Evolutionary conservation across 345 rosid species (phyloP), one percentile per base, ranked within the genome.

Genomic region (Cardamine chenopodiifolia): DNA sequence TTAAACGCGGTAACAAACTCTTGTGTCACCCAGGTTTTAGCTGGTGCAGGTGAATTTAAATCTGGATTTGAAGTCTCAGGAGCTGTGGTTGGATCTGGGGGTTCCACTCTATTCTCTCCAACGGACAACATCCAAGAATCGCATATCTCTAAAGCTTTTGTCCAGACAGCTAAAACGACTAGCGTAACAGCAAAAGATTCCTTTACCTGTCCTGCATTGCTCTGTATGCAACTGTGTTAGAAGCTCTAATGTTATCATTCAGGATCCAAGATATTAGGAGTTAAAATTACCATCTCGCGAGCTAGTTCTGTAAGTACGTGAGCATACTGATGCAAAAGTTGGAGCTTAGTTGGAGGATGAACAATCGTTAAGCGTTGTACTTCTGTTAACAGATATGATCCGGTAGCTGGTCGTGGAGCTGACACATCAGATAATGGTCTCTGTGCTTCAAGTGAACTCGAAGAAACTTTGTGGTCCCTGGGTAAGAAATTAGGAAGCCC

Each of bases 181-280:
- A 89, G 91, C 13, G 86, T 87, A 69, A 91, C 81, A 26, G 91
- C 85, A 80, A 91, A 86, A 68, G 91, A 86, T 76, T 91, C 92
- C 67, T 79, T 79, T 57, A 72, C 63, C 4, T 77, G 76, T 63
- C 83, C 92, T 83, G 88, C 86, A 74, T 82, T 65, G 19, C 73
- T 82, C 97, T 91, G 92, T 42, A 63, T 23, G 67, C 42, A 77
- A 67, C 34, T 25, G 68, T 71, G 50, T 47, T 29, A 49, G 18
- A 34, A 39, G 20, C 63, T 44, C 35, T 23, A 56, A 31, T 58
- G 25, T 52, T 19, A 70, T 57, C 62, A 62, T 42, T 22, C 19
- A 45, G 55, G 31, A 59, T 3, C 12, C 2, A n/a, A 61, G 50
- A 42, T 6, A 40, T 67, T 19, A 67, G 45, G 44, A 67, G 47